Percentiles rank a stretch among this genome's conserved stretches.
Evolutionary conservation across 1,284 basidiomycete genomes (phyloP).

Genomic region (Sanghuangporus sanghuang): DNA sequence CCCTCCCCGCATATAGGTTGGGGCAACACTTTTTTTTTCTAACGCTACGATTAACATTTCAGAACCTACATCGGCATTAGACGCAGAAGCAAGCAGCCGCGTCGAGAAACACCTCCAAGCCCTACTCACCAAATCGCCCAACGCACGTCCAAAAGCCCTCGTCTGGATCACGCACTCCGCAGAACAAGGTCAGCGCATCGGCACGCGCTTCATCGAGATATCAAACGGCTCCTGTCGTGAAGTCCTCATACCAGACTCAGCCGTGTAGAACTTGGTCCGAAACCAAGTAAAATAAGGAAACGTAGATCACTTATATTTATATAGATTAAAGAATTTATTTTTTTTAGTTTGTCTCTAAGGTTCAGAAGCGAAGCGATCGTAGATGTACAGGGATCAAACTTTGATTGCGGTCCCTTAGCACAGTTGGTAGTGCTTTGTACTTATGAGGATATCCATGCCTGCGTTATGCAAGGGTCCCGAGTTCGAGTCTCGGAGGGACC

Average conservation of each 20-base stretch:
- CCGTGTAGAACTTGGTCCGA: not conserved
- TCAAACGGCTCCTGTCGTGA: conserved; percentile 9
- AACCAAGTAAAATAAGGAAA: not conserved
- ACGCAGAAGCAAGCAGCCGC: conserved; percentile 54
- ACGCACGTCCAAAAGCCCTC: conserved; percentile 60
- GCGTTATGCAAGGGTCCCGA: conserved; percentile 41
- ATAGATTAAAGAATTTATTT: not conserved
- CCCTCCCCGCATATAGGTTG: no score
- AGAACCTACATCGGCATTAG: conserved; percentile 88
- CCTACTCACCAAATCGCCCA: conserved; percentile 41
- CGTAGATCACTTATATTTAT: not conserved
- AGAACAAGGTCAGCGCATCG: conserved; percentile 71
- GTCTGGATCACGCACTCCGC: conserved; percentile 87
- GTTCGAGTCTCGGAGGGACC: conserved; percentile 46
- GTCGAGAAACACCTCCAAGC: conserved; percentile 60
- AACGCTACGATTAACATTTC: not conserved
- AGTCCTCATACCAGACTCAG: not conserved
- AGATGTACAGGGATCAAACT: not conserved
- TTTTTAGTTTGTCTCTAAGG: not conserved
- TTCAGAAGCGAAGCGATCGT: not conserved
- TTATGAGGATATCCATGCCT: conserved; percentile 32
- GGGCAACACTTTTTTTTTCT: not conserved
- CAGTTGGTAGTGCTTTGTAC: conserved; percentile 47
- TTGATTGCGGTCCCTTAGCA: conserved; percentile 36
- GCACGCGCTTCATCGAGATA: conserved; percentile 53